Conservation (phyloP, 371 early-diverging fungal species). For the Basidiobolus meristosporus region DNA sequence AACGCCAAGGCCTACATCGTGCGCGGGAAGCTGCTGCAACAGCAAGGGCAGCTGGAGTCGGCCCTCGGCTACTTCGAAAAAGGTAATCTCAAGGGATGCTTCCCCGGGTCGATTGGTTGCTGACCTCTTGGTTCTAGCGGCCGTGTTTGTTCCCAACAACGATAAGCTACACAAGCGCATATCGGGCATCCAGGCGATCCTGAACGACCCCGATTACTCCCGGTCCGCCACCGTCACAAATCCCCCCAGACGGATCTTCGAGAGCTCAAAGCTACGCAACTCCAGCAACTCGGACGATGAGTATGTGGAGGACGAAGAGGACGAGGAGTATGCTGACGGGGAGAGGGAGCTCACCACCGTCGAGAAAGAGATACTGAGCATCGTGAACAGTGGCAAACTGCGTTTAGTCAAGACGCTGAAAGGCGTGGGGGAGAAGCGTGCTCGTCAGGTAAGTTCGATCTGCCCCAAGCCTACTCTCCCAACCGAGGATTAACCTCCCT, state of each 20-base stretch:
- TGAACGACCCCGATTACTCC: not conserved
- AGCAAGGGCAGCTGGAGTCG: slow-evolving; percentile 12
- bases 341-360: not conserved
- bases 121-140: not conserved
- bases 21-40: slow-evolving; percentile 15
- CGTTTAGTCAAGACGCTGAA: slow-evolving; percentile 29
- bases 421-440: slow-evolving; percentile 41
- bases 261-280: not conserved
- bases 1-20: slow-evolving; percentile 19
- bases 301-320: too few relatives aligned
- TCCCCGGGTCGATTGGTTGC: not conserved
- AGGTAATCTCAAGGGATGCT: slow-evolving; percentile 5
- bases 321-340: too few relatives aligned
- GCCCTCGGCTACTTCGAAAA: slow-evolving; percentile 17
- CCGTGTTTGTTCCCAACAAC: slow-evolving; percentile 3
- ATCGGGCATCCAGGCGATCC: slow-evolving; percentile 7
- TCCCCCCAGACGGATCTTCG: too few relatives aligned
- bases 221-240: not conserved
- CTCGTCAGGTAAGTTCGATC: slow-evolving; percentile 15
- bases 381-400: slow-evolving; percentile 30
- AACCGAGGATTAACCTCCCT: not conserved
- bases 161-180: slow-evolving; percentile 11
- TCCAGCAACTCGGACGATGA: not conserved
- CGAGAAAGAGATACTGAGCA: slow-evolving; percentile 8
- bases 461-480: not conserved